Conservation (phyloP, 2,329 filamentous ascomycete species). For the Lachnellula subtilissima region DNA sequence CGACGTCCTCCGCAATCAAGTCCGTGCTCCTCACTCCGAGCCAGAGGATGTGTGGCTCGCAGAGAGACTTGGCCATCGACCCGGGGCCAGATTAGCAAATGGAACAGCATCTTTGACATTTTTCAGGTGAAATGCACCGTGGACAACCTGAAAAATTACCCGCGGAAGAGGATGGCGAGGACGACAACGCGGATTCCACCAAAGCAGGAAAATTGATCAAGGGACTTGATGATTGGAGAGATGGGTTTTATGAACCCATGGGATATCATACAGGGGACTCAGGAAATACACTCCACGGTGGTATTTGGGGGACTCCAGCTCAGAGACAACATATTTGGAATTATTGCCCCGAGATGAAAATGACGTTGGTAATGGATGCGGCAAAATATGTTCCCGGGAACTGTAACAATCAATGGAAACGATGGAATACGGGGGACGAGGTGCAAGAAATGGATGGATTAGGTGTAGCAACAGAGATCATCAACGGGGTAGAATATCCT, state of each 20-base stretch:
- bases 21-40: slow-evolving; percentile 39
- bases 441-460: slow-evolving; percentile 9
- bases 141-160: slow-evolving; percentile 32
- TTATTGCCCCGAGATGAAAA: slow-evolving; percentile 56
- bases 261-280: slow-evolving; percentile 52
- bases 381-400: slow-evolving; percentile 46
- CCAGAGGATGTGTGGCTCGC: slow-evolving; percentile 55
- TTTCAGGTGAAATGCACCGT: slow-evolving; percentile 45
- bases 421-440: slow-evolving; percentile 26
- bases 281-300: slow-evolving; percentile 41
- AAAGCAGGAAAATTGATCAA: slow-evolving; percentile 30
- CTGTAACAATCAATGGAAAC: slow-evolving; percentile 44
- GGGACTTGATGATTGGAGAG: slow-evolving; percentile 46
- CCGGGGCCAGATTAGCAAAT: slow-evolving; percentile 46
- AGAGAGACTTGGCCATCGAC: slow-evolving; percentile 45
- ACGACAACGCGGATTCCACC: slow-evolving; percentile 18
- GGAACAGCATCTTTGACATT: slow-evolving; percentile 45
- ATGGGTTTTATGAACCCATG: slow-evolving; percentile 52
- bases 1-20: slow-evolving; percentile 46
- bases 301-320: slow-evolving; percentile 46
- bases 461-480: slow-evolving; percentile 19
- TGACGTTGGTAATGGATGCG: slow-evolving; percentile 51
- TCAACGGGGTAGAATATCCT: slow-evolving; percentile 30
- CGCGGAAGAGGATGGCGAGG: slow-evolving; percentile 12
- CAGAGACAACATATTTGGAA: slow-evolving; percentile 48